A percentile compares a stretch with the other conserved stretches of the same genome.
Evolutionary conservation across 1,284 basidiomycete species (phyloP).

Genomic region (Taiwanofungus camphoratus): DNA sequence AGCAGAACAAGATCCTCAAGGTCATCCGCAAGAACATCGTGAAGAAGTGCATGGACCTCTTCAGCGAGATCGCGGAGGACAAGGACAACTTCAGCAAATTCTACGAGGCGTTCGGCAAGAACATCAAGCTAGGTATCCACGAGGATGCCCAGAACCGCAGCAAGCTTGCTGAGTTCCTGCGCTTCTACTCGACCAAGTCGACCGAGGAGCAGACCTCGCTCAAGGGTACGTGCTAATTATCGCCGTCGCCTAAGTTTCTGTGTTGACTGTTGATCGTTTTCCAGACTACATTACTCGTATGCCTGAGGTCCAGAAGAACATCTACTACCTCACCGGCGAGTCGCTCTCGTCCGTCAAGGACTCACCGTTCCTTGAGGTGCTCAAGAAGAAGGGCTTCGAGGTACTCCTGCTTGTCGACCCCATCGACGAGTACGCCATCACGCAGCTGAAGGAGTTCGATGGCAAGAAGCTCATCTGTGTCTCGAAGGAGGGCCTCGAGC

Average conservation of each 20-base stretch:
- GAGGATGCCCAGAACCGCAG: slow-evolving; percentile 98
- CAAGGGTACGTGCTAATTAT: slow-evolving; percentile 65
- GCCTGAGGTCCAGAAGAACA: slow-evolving; percentile 98
- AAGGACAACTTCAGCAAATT: slow-evolving; percentile 99
- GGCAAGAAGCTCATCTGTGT: slow-evolving; percentile 98
- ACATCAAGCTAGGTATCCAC: slow-evolving; percentile 98
- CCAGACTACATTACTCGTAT: slow-evolving; percentile 98
- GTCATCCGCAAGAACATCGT: slow-evolving; percentile 98
- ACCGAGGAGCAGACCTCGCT: slow-evolving; percentile 90
- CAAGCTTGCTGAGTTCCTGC: slow-evolving; percentile 99
- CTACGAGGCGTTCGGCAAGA: slow-evolving; percentile 96
- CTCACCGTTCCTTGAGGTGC: slow-evolving; percentile 98
- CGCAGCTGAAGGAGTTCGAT: slow-evolving; percentile 99
- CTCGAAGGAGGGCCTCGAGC: slow-evolving; percentile 98
- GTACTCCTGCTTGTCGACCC: slow-evolving; percentile 97
- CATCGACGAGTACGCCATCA: slow-evolving; percentile 96
- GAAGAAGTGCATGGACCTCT: slow-evolving; percentile 96
- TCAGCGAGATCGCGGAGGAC: slow-evolving; percentile 97
- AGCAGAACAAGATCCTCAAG: slow-evolving; percentile 99
- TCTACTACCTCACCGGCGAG: slow-evolving; percentile 99
- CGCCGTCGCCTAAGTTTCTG: not conserved
- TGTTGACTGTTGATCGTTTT: slow-evolving; percentile 8
- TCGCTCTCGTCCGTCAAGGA: slow-evolving; percentile 88
- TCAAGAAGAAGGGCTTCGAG: slow-evolving; percentile 99
- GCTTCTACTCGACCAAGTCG: slow-evolving; percentile 98